Base-by-base conservation (phyloP, 805 yeast genomes). In the Lipomyces spencermartinsiae region DNA sequence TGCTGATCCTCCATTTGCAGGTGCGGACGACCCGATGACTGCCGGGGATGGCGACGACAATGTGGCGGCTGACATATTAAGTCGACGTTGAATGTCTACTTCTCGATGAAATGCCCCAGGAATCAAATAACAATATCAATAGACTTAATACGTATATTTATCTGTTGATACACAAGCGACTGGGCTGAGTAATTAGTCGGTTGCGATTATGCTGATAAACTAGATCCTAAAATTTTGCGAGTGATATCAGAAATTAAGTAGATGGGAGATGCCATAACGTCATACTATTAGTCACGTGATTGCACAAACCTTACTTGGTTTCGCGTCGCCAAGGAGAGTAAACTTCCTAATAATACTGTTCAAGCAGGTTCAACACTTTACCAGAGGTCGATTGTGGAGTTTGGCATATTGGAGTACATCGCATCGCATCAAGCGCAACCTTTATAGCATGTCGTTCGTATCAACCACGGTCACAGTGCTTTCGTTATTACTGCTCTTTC, bases 1-100 rank as follows among this genome's bases (percentile, higher is more conserved):
- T 4, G 73, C 58, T 39, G 75, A 73, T 4, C 71, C 58, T 39
- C 69, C 54, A 10, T 63, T 51, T 12, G 58, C 58, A 19, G 43
- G 37, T 0, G 55, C 14, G 9, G 19, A 35, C 34, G 64, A 16
- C 22, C 22, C 49, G 10, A 19, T 4, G 8, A 19, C 25, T 4
- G n/a, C 22, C 10, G 10, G 25, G 6, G 10, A 37, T 12, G 34
- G 57, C 62, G 46, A 14, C 25, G 37, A 63, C 14, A 8, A 16
- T 37, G 34, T 9, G 37, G 6, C 54, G 8, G 39, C 19, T 57
- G 33, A 39, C 43, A n/a, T 56, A 29, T 19, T 43, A 19, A 19
- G 19, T 39, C 3, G 10, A 39, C 4, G 35, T 4, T 54, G 14
- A 31, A 34, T n/a, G 22, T 5, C 59, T 43, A 22, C 14, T 31